These are phyloP conservation scores for Phascolomyces articulosus DNA, from an alignment of 371 early-diverging fungal genomes.

Conservation along the genomic window DNA sequence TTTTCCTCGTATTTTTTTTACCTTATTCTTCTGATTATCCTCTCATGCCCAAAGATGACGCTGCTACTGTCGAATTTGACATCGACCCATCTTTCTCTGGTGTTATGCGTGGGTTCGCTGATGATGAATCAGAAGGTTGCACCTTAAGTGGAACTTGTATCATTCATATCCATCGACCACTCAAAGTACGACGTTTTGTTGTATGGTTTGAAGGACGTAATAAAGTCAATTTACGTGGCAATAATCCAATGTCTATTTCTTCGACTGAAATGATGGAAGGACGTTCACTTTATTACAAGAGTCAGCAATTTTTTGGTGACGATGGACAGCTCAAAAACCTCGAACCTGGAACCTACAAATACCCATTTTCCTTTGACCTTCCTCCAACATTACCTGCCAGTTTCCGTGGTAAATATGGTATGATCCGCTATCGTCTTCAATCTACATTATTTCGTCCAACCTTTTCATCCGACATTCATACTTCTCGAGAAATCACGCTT, in stretches of 20 bases:
- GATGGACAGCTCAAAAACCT: constrained; percentile 31
- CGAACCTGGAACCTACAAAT: constrained; percentile 40
- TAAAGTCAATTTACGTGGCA: constrained; percentile 38
- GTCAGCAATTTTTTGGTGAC: constrained; percentile 36
- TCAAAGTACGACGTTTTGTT: constrained; percentile 42
- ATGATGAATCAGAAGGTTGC: constrained; percentile 55
- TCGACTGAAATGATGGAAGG: constrained; percentile 36
- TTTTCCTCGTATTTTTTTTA: not conserved
- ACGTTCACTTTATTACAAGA: constrained; percentile 36
- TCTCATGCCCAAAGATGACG: constrained; percentile 38
- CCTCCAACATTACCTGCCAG: constrained; percentile 46
- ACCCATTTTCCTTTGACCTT: constrained; percentile 43
- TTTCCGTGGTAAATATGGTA: constrained; percentile 47
- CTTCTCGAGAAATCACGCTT: constrained; percentile 33
- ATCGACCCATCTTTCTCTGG: constrained; percentile 51
- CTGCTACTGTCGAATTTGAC: constrained; percentile 28
- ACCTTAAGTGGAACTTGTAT: constrained; percentile 39
- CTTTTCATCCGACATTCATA: constrained; percentile 39
- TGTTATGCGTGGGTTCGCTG: constrained; percentile 41
- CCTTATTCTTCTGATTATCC: not conserved
- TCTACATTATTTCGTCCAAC: constrained; percentile 41
- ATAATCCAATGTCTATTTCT: constrained; percentile 26
- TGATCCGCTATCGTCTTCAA: constrained; percentile 43
- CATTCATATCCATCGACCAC: constrained; percentile 34
- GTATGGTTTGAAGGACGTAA: constrained; percentile 49